Evolutionary conservation across 2,329 filamentous ascomycete genomes (phyloP).

Genomic region (Dothistroma septosporum): DNA sequence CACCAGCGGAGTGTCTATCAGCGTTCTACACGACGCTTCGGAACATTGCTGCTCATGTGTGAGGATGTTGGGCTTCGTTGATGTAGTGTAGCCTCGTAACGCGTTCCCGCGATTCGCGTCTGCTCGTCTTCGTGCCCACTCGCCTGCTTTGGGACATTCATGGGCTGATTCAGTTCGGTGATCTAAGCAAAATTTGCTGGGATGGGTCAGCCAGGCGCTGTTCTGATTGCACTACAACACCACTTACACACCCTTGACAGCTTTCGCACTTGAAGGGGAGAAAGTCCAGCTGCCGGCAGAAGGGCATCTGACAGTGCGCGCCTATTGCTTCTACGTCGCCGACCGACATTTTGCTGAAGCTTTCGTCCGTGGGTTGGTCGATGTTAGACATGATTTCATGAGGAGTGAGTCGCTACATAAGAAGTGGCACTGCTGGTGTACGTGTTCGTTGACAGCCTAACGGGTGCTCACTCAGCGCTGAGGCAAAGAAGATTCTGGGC

Average conservation of each 20-base stretch:
- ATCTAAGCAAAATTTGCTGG: constrained; percentile 71
- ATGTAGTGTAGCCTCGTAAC: constrained; percentile 22
- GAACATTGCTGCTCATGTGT: constrained; percentile 66
- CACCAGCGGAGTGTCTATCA: constrained; percentile 63
- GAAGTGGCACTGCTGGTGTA: constrained; percentile 2
- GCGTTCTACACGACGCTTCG: constrained; percentile 62
- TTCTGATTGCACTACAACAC: neutral
- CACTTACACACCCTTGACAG: constrained; percentile 55
- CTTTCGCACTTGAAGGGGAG: constrained; percentile 91
- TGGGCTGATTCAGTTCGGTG: constrained; percentile 85
- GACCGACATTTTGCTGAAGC: constrained; percentile 69
- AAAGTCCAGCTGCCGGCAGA: constrained; percentile 94
- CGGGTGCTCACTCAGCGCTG: constrained; percentile 12
- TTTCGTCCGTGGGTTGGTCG: constrained; percentile 30
- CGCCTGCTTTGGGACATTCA: constrained; percentile 58
- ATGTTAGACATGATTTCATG: constrained; percentile 14
- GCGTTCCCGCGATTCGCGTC: constrained; percentile 33
- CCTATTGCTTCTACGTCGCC: constrained; percentile 81
- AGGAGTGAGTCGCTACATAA: neutral
- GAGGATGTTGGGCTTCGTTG: constrained; percentile 53
- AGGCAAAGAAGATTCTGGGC: constrained; percentile 23
- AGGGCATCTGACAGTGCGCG: constrained; percentile 82
- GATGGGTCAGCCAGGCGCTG: constrained; percentile 2
- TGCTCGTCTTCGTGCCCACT: constrained; percentile 54
- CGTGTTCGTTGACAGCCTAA: constrained; percentile 7